Evolutionary conservation across 192 early-diverging fungal species (phyloP), one percentile per base, ranked within the genome.

Genomic region (Podila epigama): DNA sequence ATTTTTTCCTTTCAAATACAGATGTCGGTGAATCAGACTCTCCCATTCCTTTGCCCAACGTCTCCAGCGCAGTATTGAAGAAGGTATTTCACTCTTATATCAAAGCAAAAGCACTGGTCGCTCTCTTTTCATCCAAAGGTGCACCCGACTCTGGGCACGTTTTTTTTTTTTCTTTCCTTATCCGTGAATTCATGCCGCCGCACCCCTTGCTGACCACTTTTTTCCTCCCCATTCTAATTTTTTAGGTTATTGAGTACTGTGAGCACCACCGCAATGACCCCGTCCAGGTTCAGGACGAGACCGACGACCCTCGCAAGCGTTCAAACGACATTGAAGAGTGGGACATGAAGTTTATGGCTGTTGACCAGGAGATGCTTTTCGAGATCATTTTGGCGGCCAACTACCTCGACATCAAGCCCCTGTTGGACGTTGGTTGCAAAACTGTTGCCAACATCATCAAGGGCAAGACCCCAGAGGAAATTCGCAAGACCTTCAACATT

Each of bases 401-500:
- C 79, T 92, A 94, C 79, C 84, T 99, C 64, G 97, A 97, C 80
- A 97, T 97, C 75, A 97, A 96, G 82, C 91, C 94, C 22, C 85
- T 99, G 59, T 86, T 99, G 20, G 95, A 99, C 84, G 89, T 99
- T 41, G 94, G 95, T 12, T 99, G 97, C 88, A 97, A 96, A 86
- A 95, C 95, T 5, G 94, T 97, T 33, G 97, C 97, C 50, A 97
- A 96, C 80, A 93, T 96, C 92, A 92, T 99, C 81, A 93, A 94
- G 71, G 94, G 94, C 44, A 97, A 97, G 85, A 84, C 88, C 11
- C 90, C 95, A 7, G 92, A 97, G 63, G 89, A 97, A 82, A 97
- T 98, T 67, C 90, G 96, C 58, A 90, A 89, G 68, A 91, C 90
- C 72, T 99, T 99, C 84, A 97, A 99, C 83, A 97, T 98, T 68